Evolutionary conservation across 805 yeast genomes (phyloP).

Genomic region (Saccharomycopsis vini): DNA sequence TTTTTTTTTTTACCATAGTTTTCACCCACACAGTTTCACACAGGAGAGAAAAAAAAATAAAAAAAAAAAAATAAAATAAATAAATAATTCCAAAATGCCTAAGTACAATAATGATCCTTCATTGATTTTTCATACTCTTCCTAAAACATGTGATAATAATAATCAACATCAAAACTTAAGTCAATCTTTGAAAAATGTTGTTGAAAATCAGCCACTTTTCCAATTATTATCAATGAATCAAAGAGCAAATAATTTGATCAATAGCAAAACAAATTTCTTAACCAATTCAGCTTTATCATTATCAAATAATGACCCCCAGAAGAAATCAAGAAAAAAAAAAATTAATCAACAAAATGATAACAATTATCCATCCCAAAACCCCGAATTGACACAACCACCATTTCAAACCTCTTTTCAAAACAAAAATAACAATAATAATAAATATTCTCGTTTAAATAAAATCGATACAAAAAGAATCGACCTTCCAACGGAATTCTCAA

Average conservation of each 20-base stretch:
- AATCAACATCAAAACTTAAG: neutral
- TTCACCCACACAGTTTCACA: too few relatives aligned
- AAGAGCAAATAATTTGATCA: conserved; percentile 4
- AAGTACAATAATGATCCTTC: neutral
- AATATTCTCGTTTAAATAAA: neutral
- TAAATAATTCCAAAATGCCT: neutral
- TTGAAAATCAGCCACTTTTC: conserved; percentile 6
- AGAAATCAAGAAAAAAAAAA: too few relatives aligned
- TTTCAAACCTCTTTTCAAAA: neutral
- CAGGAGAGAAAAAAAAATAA: too few relatives aligned
- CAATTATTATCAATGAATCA: conserved; percentile 6
- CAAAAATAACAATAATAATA: neutral
- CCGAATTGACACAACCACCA: neutral
- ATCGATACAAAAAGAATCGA: neutral
- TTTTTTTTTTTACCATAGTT: too few relatives aligned
- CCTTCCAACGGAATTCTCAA: neutral
- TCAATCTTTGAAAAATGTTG: neutral
- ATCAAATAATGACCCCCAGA: neutral
- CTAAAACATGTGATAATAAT: too few relatives aligned
- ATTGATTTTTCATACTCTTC: neutral
- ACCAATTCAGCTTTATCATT: conserved; percentile 1
- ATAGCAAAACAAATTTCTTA: conserved; percentile 2
- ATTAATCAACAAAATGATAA: too few relatives aligned
- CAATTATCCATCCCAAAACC: neutral
- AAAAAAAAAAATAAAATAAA: too few relatives aligned